Evolutionary conservation across 139 green algal species (phyloP).

Genomic region (Chlorella ohadii): DNA sequence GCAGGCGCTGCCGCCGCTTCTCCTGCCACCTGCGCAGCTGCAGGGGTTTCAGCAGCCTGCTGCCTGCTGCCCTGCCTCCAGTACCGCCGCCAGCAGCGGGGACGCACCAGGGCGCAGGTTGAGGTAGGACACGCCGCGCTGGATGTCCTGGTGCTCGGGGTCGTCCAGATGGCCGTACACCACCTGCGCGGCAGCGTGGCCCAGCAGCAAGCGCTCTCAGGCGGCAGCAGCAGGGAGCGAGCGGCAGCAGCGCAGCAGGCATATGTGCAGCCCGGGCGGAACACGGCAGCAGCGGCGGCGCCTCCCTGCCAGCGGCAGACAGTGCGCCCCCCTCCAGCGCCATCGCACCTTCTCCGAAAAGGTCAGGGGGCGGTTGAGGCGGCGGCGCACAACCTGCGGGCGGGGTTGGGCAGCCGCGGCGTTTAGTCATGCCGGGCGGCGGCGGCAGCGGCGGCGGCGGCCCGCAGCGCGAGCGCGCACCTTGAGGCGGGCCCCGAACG

Average conservation of each 20-base stretch:
- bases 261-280: background rate
- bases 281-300: background rate
- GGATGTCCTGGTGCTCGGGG: constrained; percentile 82
- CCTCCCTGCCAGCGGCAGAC: background rate
- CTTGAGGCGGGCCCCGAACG: constrained; percentile 82
- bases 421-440: no score
- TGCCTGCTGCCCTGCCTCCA: background rate
- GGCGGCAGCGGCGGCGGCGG: background rate
- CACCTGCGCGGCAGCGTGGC: constrained; percentile 64
- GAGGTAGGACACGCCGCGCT: constrained; percentile 89
- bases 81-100: background rate
- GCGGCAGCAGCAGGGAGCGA: background rate
- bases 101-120: constrained; percentile 84
- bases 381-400: constrained; percentile 79
- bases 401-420: background rate
- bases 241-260: background rate
- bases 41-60: background rate
- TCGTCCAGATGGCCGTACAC: constrained; percentile 97
- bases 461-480: constrained; percentile 44
- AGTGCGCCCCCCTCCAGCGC: background rate
- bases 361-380: constrained; percentile 89
- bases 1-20: background rate
- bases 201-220: background rate
- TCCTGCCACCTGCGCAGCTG: background rate
- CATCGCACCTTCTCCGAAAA: constrained; percentile 90